A percentile compares a stretch with the other conserved stretches of the same genome.
These are phyloP conservation scores for Metschnikowia peoriensis DNA, from an alignment of 805 yeast species.

Conservation along the genomic window DNA sequence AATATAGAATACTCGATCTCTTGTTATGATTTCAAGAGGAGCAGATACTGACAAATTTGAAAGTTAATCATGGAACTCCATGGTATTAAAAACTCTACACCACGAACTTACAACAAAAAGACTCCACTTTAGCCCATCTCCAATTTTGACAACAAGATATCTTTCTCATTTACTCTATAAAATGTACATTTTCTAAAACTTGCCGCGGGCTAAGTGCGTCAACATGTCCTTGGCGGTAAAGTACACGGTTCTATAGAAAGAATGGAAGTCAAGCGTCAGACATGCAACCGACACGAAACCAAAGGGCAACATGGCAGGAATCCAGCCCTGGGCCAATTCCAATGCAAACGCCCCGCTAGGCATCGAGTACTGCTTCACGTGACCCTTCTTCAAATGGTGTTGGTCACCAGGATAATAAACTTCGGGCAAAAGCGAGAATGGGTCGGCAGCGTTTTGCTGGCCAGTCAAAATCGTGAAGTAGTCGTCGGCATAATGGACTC, in stretches of 20 bases:
- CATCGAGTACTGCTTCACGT: slow-evolving; percentile 83
- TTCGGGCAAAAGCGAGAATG: slow-evolving; percentile 62
- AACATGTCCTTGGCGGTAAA: slow-evolving; percentile 80
- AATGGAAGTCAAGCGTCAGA: slow-evolving; percentile 75
- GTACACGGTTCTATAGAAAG: slow-evolving; percentile 66
- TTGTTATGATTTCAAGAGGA: no score
- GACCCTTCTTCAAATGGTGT: slow-evolving; percentile 74
- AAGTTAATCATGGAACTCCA: no score
- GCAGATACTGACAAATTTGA: no score
- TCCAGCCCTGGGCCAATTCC: slow-evolving; percentile 98
- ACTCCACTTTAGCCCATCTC: no score
- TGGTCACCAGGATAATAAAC: slow-evolving; percentile 84
- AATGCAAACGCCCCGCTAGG: slow-evolving; percentile 80
- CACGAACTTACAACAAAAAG: no score
- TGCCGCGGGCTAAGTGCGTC: slow-evolving; percentile 64
- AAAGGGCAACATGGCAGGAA: slow-evolving; percentile 96
- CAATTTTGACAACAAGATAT: no score
- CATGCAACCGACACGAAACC: slow-evolving; percentile 80
- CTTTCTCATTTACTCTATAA: background rate
- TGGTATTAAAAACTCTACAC: no score
- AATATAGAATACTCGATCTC: no score
- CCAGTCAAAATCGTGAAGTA: slow-evolving; percentile 90
- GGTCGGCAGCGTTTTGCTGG: slow-evolving; percentile 67
- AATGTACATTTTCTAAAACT: slow-evolving; percentile 46
- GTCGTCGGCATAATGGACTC: slow-evolving; percentile 96